These are phyloP conservation scores for Leptoxyphium fumago DNA, from an alignment of 2,329 filamentous ascomycete genomes.

Conservation along the genomic window DNA sequence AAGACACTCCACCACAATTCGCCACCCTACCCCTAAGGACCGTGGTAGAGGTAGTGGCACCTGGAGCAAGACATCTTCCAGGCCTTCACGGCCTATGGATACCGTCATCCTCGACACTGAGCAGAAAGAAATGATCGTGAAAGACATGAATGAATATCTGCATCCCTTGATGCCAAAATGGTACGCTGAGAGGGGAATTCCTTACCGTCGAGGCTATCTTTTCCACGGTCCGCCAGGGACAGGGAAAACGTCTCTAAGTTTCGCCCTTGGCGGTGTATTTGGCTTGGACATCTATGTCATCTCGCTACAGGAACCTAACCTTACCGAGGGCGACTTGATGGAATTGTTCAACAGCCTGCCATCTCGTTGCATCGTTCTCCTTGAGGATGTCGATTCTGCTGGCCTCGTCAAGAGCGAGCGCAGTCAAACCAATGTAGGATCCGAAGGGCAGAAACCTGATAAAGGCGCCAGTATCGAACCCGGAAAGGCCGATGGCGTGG, in stretches of 20 bases:
- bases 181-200: slow-evolving; percentile 74
- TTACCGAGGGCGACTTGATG: slow-evolving; percentile 51
- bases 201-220: slow-evolving; percentile 71
- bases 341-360: slow-evolving; percentile 30
- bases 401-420: slow-evolving; percentile 24
- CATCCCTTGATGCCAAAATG: slow-evolving; percentile 58
- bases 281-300: slow-evolving; percentile 32
- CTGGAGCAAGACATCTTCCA: slow-evolving; percentile 30
- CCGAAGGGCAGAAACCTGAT: neutral
- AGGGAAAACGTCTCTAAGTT: slow-evolving; percentile 23
- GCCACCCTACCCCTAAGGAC: slow-evolving; percentile 30
- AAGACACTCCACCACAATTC: slow-evolving; percentile 30
- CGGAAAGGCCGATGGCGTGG: neutral
- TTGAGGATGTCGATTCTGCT: slow-evolving; percentile 35
- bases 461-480: neutral
- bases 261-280: slow-evolving; percentile 33
- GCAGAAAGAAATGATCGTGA: slow-evolving; percentile 51
- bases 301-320: slow-evolving; percentile 48
- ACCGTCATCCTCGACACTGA: slow-evolving; percentile 59
- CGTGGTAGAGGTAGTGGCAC: slow-evolving; percentile 17
- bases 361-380: slow-evolving; percentile 29
- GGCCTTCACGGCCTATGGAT: slow-evolving; percentile 55
- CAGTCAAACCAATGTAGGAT: slow-evolving; percentile 3
- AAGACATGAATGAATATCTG: slow-evolving; percentile 65
- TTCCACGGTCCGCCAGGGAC: slow-evolving; percentile 51